Evolutionary conservation across 495 filamentous ascomycete species (phyloP).

Genomic region (Evansstolkia leycettana): DNA sequence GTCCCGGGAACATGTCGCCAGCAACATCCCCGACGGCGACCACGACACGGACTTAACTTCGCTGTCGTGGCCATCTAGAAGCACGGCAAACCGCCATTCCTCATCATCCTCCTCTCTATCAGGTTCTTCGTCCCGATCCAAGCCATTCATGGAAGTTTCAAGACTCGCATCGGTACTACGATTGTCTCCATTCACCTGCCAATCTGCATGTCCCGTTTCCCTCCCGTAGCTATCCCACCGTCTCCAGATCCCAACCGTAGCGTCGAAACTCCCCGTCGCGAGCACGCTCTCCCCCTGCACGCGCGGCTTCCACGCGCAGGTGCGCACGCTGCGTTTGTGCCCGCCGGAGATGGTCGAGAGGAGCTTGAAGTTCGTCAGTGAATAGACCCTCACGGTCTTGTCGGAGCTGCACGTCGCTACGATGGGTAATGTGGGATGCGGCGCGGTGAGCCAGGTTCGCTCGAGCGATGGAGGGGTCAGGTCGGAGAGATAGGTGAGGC

Average conservation of each 20-base stretch:
- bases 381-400: constrained; percentile 79
- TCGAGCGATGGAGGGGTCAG: constrained; percentile 51
- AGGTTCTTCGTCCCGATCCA: constrained; percentile 12
- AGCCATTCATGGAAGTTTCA: too few species aligned
- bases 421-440: constrained; percentile 79
- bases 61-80: constrained; percentile 86
- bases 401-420: constrained; percentile 80
- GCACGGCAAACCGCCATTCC: constrained; percentile 77
- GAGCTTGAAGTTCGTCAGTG: constrained; percentile 62
- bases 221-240: constrained; percentile 41
- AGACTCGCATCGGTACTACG: too few species aligned
- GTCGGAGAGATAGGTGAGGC: constrained; percentile 17
- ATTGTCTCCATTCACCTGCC: too few species aligned
- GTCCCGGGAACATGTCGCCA: constrained; percentile 84
- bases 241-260: constrained; percentile 79
- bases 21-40: constrained; percentile 62
- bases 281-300: constrained; percentile 54
- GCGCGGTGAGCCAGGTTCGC: constrained; percentile 73
- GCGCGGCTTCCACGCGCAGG: constrained; percentile 73
- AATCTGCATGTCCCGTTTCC: constrained; percentile 13
- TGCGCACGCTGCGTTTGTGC: constrained; percentile 76
- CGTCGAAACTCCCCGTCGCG: constrained; percentile 87
- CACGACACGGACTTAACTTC: constrained; percentile 85
- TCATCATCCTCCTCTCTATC: constrained; percentile 52
- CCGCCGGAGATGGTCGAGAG: constrained; percentile 73